Base-by-base conservation (phyloP, 345 rosid species). In the Ceriops decandra region DNA sequence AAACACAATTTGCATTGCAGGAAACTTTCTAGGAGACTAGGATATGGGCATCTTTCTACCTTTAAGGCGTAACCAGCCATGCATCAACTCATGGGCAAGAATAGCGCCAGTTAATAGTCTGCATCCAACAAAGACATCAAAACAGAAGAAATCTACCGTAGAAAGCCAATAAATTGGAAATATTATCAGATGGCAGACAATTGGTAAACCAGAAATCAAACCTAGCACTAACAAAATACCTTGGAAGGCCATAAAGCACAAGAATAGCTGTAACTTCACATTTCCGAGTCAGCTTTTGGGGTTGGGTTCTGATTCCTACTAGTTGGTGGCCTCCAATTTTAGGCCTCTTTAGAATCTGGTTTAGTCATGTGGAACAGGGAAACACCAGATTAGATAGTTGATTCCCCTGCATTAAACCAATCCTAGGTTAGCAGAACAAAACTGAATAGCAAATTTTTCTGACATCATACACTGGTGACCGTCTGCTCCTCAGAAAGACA, bases 261-360 rank as follows among this genome's bases (percentile, higher is more conserved):
- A 95, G 90, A 78, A 95, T 95, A 27, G 99, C 99, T 1, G 97
- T 91, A 68, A 95, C 96, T 78, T 91, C 99, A 71, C 98, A 93
- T 81, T 80, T 89, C 7, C 95, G 77, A 35, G 74, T 88, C 70
- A 89, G 89, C 80, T 86, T 95, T 57, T 84, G 97, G 28, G 83
- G 90, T 38, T 86, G 90, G 20, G 91, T 89, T 82, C 86, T 89
- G 87, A 91, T 84, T 67, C 95, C 91, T 27, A 85, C 68, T 51
- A 91, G 78, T 27, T 82, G 82, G 60, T 77, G 78, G 68, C 93
- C 89, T 21, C 97, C 95, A 60, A 84, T 73, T 72, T 76, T 86
- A 4, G 96, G 90, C 80, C 86, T 82, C 72, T 65, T 85, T 28
- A 30, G 81, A 72, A 91, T 82, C 97, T 91, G 80, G 58, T 52